Conservation (phyloP, 2,329 filamentous ascomycete genomes). For the Coniochaeta prunicola region DNA sequence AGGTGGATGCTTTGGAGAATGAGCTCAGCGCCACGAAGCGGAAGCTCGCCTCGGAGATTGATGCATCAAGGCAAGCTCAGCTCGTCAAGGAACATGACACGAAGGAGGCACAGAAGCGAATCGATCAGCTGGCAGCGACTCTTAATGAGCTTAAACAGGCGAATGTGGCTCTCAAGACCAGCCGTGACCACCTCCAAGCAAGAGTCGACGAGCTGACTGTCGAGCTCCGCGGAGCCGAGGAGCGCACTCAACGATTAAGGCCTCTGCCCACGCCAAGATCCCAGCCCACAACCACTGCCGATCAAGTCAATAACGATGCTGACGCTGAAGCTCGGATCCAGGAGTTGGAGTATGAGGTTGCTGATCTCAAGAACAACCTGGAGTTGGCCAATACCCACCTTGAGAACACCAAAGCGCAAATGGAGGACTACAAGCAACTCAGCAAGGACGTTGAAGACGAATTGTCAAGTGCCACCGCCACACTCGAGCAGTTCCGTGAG, state of each 20-base stretch:
- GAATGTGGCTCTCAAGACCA: slow-evolving; percentile 77
- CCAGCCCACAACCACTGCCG: slow-evolving; percentile 23
- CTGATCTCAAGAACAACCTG: slow-evolving; percentile 80
- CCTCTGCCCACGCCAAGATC: slow-evolving; percentile 65
- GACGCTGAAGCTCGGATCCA: slow-evolving; percentile 58
- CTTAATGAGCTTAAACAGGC: slow-evolving; percentile 80
- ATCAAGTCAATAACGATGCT: slow-evolving; percentile 28
- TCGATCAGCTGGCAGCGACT: slow-evolving; percentile 81
- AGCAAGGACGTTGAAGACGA: slow-evolving; percentile 85
- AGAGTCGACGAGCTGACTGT: slow-evolving; percentile 84
- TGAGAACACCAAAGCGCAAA: slow-evolving; percentile 71
- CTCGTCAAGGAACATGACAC: slow-evolving; percentile 86
- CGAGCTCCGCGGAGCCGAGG: slow-evolving; percentile 82
- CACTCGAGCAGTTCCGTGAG: slow-evolving; percentile 80
- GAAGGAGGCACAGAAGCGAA: slow-evolving; percentile 80
- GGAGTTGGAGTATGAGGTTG: slow-evolving; percentile 75
- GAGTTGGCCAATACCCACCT: slow-evolving; percentile 75
- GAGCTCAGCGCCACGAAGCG: slow-evolving; percentile 75
- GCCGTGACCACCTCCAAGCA: slow-evolving; percentile 79
- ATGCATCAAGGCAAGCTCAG: slow-evolving; percentile 76
- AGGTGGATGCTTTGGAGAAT: slow-evolving; percentile 69
- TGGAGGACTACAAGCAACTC: slow-evolving; percentile 82
- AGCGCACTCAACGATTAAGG: slow-evolving; percentile 74
- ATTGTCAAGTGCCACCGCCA: slow-evolving; percentile 68
- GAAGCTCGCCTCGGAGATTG: slow-evolving; percentile 73